Percentiles rank a stretch among this genome's conserved stretches.
These are phyloP conservation scores for Erysiphe pulchra DNA, from an alignment of 2,329 filamentous ascomycete species.

Conservation along the genomic window DNA sequence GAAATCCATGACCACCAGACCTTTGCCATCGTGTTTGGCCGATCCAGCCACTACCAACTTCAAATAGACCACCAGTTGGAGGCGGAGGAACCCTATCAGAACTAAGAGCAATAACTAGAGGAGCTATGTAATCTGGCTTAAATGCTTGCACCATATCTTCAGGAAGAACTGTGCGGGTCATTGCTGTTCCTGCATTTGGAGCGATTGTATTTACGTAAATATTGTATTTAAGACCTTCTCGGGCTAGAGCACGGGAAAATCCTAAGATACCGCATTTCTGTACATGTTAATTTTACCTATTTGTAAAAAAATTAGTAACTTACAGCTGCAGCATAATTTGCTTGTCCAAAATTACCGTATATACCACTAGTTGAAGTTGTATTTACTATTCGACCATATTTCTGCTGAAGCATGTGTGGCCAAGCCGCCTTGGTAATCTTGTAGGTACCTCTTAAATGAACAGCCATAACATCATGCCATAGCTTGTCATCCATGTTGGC, in stretches of 20 bases:
- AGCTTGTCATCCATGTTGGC: constrained; percentile 86
- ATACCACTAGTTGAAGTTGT: constrained; percentile 93
- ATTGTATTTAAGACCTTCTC: constrained; percentile 91
- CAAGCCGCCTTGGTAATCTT: constrained; percentile 93
- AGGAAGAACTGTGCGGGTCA: constrained; percentile 84
- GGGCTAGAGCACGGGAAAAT: constrained; percentile 74
- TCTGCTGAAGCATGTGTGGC: constrained; percentile 95
- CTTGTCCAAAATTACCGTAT: constrained; percentile 97
- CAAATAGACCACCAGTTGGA: constrained; percentile 70
- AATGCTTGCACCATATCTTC: constrained; percentile 97
- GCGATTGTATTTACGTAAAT: constrained; percentile 97
- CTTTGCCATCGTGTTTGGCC: constrained; percentile 89
- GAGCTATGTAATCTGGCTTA: constrained; percentile 96
- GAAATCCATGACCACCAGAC: constrained; percentile 72
- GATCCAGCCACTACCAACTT: constrained; percentile 86
- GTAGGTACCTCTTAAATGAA: constrained; percentile 85
- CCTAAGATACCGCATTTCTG: constrained; percentile 82
- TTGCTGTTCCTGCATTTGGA: constrained; percentile 83
- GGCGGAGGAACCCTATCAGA: constrained; percentile 70
- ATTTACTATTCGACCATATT: constrained; percentile 92
- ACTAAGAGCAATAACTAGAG: constrained; percentile 60
- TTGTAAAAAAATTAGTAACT: constrained; percentile 18
- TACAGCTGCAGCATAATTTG: constrained; percentile 82
- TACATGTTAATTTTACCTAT: constrained; percentile 4
- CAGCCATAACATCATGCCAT: constrained; percentile 79